Conservation (phyloP, 2,329 filamentous ascomycete genomes). For the Ophiostoma australiae region DNA sequence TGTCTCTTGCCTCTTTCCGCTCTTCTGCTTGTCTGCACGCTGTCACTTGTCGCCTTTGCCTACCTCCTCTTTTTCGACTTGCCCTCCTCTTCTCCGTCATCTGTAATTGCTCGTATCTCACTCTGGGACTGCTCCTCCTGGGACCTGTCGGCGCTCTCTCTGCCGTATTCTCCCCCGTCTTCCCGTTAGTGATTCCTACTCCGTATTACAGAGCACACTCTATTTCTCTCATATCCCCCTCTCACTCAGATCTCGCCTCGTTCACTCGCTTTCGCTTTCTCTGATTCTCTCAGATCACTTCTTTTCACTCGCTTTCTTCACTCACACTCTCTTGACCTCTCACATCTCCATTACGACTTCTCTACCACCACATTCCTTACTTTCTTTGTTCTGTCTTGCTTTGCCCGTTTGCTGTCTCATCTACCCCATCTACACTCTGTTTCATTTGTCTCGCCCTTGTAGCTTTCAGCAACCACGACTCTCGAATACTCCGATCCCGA, state of each 20-base stretch:
- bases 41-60: background rate
- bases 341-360: background rate
- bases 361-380: background rate
- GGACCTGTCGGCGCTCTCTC: background rate
- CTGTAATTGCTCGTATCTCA: background rate
- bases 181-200: background rate
- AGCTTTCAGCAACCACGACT: constrained; percentile 2
- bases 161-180: background rate
- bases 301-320: background rate
- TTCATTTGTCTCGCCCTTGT: constrained; percentile 11
- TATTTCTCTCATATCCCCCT: background rate
- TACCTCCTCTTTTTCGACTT: background rate
- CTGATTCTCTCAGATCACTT: background rate
- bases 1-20: background rate
- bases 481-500: constrained; percentile 15
- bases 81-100: background rate
- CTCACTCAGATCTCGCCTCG: background rate
- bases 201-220: background rate
- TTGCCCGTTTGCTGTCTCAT: background rate
- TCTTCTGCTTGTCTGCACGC: too few species aligned
- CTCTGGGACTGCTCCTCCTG: background rate
- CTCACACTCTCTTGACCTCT: background rate
- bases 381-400: background rate
- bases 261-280: background rate
- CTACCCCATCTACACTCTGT: background rate